Evolutionary conservation across 768 basidiomycete genomes (phyloP).

Genomic region (Filobasidium floriforme): DNA sequence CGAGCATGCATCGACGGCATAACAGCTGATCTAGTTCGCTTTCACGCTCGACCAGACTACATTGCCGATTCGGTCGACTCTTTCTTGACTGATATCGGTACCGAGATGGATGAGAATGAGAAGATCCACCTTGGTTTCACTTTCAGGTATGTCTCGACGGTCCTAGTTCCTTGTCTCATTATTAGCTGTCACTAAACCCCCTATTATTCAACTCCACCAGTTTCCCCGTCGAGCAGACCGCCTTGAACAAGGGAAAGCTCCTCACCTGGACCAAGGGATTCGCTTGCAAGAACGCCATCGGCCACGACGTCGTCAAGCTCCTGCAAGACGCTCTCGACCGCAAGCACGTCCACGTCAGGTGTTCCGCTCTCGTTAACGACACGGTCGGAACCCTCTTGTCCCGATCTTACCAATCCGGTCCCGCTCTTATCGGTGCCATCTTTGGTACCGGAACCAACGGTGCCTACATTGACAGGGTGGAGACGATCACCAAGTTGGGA

Average conservation of each 20-base stretch:
- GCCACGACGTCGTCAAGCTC: slow-evolving; percentile 78
- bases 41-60: slow-evolving; percentile 62
- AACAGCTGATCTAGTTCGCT: slow-evolving; percentile 3
- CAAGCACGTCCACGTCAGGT: slow-evolving; percentile 84
- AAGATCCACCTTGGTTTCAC: slow-evolving; percentile 73
- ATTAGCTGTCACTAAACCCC: neutral
- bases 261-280: slow-evolving; percentile 89
- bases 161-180: neutral
- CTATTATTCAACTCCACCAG: slow-evolving; percentile 46
- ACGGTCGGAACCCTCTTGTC: slow-evolving; percentile 93
- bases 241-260: slow-evolving; percentile 78
- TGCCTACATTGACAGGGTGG: slow-evolving; percentile 83
- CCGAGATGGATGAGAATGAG: slow-evolving; percentile 35
- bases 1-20: slow-evolving; percentile 13
- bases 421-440: slow-evolving; percentile 75
- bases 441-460: slow-evolving; percentile 99
- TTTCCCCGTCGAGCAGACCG: slow-evolving; percentile 95
- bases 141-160: slow-evolving; percentile 49
- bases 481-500: slow-evolving; percentile 74
- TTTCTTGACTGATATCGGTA: slow-evolving; percentile 67
- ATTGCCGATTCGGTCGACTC: slow-evolving; percentile 93
- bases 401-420: slow-evolving; percentile 85
- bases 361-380: slow-evolving; percentile 88
- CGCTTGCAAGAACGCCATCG: slow-evolving; percentile 78
- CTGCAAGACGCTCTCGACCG: slow-evolving; percentile 86